Percentiles rank a stretch among this genome's conserved stretches.
These are phyloP conservation scores for Adiantum capillusveneris DNA, from an alignment of 75 land plant genomes.

Conservation along the genomic window DNA sequence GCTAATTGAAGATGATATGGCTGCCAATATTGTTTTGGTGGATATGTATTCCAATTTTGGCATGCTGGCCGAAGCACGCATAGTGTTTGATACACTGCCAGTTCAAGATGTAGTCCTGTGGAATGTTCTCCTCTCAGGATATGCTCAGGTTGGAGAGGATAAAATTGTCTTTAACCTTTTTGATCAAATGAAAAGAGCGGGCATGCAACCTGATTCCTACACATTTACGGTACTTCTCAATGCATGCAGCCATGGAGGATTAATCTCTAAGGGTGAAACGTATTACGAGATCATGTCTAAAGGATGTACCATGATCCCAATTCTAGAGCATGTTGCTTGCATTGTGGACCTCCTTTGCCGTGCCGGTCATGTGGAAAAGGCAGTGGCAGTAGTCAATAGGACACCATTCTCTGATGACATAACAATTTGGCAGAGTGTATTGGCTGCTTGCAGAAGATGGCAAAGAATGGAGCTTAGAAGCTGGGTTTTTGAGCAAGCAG, in stretches of 20 bases:
- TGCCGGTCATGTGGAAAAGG: conserved; percentile 19
- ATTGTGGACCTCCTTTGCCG: conserved; percentile 32
- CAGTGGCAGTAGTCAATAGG: conserved; percentile 10
- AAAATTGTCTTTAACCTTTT: conserved; percentile 7
- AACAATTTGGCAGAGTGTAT: conserved; percentile 33
- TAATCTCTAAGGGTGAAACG: conserved; percentile 12
- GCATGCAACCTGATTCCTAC: conserved; percentile 13
- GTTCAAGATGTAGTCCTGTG: conserved; percentile 52
- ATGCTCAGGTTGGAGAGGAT: conserved; percentile 28
- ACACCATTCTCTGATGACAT: conserved; percentile 31
- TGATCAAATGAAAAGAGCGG: conserved; percentile 9
- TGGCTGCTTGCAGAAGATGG: conserved; percentile 21
- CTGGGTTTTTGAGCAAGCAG: conserved; percentile 8
- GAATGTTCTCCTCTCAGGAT: conserved; percentile 73
- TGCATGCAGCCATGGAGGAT: conserved; percentile 42
- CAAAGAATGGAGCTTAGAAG: conserved; percentile 19
- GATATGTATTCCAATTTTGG: conserved; percentile 72
- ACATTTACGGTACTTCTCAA: conserved; percentile 22
- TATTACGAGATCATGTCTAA: conserved; percentile 20
- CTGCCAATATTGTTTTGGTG: conserved; percentile 56
- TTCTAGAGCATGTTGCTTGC: conserved; percentile 33
- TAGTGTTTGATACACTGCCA: conserved; percentile 39
- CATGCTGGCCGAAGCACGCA: conserved; percentile 41
- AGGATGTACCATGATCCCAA: conserved; percentile 12
- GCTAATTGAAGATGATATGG: conserved; percentile 22